Percentiles rank a stretch among this genome's conserved stretches.
phyloP scores from a whole-genome alignment of 345 rosid species.

The Rhodomyrtus tomentosa region DNA sequence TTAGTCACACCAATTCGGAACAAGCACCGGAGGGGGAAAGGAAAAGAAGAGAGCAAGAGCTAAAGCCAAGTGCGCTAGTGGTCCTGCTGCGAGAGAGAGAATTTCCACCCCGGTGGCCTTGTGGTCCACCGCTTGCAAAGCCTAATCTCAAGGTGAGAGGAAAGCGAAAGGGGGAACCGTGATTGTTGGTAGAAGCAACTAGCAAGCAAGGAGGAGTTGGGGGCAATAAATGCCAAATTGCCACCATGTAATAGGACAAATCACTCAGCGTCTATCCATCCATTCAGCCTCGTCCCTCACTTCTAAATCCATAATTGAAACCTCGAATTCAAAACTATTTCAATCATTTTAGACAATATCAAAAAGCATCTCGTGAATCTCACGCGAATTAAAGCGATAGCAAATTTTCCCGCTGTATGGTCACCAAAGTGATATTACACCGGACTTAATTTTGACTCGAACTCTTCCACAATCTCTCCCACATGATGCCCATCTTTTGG shows the following conservation, averaged over 20 bases:
- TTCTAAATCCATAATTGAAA: not conserved
- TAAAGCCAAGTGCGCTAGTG: not conserved
- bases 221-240: not conserved
- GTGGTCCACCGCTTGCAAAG: not conserved
- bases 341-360: not conserved
- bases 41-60: not conserved
- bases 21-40: not conserved
- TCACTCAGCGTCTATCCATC: not conserved
- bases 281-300: not conserved
- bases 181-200: not conserved
- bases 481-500: not conserved
- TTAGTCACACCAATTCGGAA: not conserved
- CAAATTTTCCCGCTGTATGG: not conserved
- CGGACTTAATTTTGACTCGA: accelerated
- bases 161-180: not conserved
- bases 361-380: not conserved
- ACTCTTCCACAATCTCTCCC: not conserved
- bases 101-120: not conserved
- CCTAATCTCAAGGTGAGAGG: not conserved
- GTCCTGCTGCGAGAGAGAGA: not conserved
- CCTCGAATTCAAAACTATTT: not conserved
- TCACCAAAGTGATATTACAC: not conserved
- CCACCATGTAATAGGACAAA: not conserved
- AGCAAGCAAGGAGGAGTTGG: not conserved
- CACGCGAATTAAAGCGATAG: not conserved